Base-by-base conservation (phyloP, 1,284 basidiomycete genomes). In the Heterobasidion annosum region DNA sequence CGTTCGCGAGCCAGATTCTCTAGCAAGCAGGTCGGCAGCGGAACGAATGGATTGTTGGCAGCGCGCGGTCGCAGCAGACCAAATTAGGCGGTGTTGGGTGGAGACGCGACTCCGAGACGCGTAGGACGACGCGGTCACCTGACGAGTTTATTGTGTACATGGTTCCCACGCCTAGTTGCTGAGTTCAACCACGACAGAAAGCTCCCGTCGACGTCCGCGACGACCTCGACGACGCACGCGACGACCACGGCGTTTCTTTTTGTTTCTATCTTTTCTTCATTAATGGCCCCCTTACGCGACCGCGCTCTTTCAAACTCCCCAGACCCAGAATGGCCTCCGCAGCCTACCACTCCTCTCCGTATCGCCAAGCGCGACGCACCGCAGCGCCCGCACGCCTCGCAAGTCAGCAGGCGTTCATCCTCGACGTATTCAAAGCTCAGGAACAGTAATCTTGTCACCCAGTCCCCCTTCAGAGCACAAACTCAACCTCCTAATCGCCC, bases 381-480 rank as follows among this genome's bases (percentile, higher is more conserved):
- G 16, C 65, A 58, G 53, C 52, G 52, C 9, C 61, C 52, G 63
- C 71, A 57, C 70, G 70, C 25, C 67, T 74, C 77, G 35, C 67
- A 71, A 42, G 68, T 86, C 50, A 82, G 85, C 51, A 79, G 92
- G 51, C 79, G 92, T 50, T 82, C 85, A 3, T 91, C 88, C 16
- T 85, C 82, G 51, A 91, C 87, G 63, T 94, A 89, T 73, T 88
- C 83, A 63, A 88, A 91, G 68, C 79, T 93, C 60, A 79, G 81
- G 59, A 85, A 75, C 58, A 91, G 88, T 68, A 85, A 88, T 62
- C 83, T 94, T 53, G 93, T 95, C 19, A 85, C 86, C 48, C 93
- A 93, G 62, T 94, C 91, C 9, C 91, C 91, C 8, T 98, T 98
- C 76, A 92, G 91, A 35, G 54, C 59, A 8, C 78, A 81, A 56